Conservation (phyloP, 2,329 filamentous ascomycete genomes). For the Ophiostoma angusticollis region DNA sequence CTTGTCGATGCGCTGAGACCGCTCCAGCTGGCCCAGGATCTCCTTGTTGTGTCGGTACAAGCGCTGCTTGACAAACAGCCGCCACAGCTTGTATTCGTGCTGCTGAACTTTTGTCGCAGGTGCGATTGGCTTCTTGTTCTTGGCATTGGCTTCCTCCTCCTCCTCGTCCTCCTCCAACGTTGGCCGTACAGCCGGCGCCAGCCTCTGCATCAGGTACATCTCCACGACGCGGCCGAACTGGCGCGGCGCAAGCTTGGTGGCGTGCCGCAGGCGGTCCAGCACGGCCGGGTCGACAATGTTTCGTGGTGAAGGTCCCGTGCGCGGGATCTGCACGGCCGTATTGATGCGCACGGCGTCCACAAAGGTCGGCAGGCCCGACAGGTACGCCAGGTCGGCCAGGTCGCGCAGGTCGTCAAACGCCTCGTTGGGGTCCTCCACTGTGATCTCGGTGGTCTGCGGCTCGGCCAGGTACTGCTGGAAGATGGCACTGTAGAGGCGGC, state of each 20-base stretch:
- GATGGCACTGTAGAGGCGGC: conserved; percentile 68
- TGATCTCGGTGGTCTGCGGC: conserved; percentile 64
- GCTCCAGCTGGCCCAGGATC: conserved; percentile 55
- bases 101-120: conserved; percentile 40
- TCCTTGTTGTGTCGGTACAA: conserved; percentile 66
- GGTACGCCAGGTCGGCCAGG: conserved; percentile 54
- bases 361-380: conserved; percentile 48
- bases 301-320: conserved; percentile 32
- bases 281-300: conserved; percentile 45
- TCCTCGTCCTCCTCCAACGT: conserved; percentile 28
- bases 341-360: conserved; percentile 39
- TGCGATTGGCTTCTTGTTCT: conserved; percentile 9
- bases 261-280: conserved; percentile 43
- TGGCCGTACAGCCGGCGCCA: conserved; percentile 44
- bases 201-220: conserved; percentile 55
- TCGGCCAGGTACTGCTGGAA: conserved; percentile 56
- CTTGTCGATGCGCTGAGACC: conserved; percentile 55
- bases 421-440: conserved; percentile 88
- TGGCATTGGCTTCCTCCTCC: conserved; percentile 7
- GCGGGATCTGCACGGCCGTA: conserved; percentile 34
- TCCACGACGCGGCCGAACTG: conserved; percentile 66
- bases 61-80: conserved; percentile 62
- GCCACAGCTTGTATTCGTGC: conserved; percentile 57
- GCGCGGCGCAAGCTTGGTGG: conserved; percentile 60
- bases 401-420: conserved; percentile 72